A percentile compares a stretch with the other conserved stretches of the same genome.
phyloP scores from a whole-genome alignment of 106 monocot genomes.

The Vanilla planifolia region DNA sequence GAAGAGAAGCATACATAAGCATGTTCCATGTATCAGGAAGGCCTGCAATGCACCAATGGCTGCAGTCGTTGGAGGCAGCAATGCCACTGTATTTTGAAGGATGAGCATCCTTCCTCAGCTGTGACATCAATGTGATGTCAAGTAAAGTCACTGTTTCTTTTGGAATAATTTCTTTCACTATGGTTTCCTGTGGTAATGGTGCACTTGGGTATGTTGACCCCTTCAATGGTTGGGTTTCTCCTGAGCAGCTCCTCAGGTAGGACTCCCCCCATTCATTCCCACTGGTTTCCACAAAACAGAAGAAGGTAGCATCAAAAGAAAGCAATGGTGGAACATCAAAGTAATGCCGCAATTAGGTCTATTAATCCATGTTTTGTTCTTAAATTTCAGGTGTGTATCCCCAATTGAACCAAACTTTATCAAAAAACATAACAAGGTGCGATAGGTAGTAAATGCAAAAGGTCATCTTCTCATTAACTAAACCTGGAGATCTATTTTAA shows the following conservation, averaged over 20 bases:
- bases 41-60: conserved; percentile 49
- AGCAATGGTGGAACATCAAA: no score
- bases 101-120: conserved; percentile 41
- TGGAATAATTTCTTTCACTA: conserved; percentile 21
- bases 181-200: conserved; percentile 10
- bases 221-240: conserved; percentile 20
- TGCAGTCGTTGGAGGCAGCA: conserved; percentile 26
- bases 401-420: no score
- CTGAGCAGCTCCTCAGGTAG: not conserved
- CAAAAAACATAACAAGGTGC: no score
- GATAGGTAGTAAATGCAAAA: no score
- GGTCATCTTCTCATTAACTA: no score
- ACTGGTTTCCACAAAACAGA: no score
- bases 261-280: conserved; percentile 27
- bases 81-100: conserved; percentile 41
- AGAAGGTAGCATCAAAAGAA: no score
- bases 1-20: conserved; percentile 25
- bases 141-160: conserved; percentile 18
- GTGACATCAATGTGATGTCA: conserved; percentile 37
- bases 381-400: no score
- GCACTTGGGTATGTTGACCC: conserved; percentile 14
- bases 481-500: no score
- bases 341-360: no score
- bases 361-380: no score
- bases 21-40: conserved; percentile 45